Evolutionary conservation across 176 grass and related monocot genomes (phyloP).

Genomic region (Rhynchospora tenuis): DNA sequence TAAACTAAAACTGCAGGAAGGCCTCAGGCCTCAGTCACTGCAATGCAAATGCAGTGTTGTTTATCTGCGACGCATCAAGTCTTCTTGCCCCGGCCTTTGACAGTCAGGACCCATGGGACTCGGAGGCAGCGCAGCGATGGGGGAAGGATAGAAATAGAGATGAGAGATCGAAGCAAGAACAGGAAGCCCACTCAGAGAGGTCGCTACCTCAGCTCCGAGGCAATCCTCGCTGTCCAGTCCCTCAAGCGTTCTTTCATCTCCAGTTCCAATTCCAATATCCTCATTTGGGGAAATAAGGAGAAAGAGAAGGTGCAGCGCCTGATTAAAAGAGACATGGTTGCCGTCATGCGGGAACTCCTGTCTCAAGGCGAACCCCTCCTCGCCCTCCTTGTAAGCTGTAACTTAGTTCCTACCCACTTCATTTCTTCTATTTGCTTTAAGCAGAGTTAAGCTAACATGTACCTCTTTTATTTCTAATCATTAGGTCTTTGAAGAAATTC

Average conservation of each 20-base stretch:
- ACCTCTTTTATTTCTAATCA: neutral
- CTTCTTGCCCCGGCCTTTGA: neutral
- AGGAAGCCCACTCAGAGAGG: conserved; percentile 74
- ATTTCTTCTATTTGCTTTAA: neutral
- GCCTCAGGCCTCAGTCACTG: no score
- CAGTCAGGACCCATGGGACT: neutral
- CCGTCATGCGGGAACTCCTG: conserved; percentile 71
- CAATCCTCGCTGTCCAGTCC: conserved; percentile 73
- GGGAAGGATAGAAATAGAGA: conserved; percentile 6
- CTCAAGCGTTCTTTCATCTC: conserved; percentile 40
- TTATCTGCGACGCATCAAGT: neutral
- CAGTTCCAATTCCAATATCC: neutral
- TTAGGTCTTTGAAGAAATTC: conserved; percentile 81
- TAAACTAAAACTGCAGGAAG: no score
- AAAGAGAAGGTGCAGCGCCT: conserved; percentile 74
- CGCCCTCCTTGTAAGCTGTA: conserved; percentile 57
- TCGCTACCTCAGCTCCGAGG: conserved; percentile 89
- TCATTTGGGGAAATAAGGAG: no score
- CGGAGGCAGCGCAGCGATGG: neutral
- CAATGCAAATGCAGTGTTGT: neutral
- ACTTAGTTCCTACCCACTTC: no score
- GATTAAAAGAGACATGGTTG: conserved; percentile 74
- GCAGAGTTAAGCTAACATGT: neutral
- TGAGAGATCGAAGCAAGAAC: conserved; percentile 92
- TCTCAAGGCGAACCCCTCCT: conserved; percentile 61